Conservation (phyloP, 225 moss, liverwort and hornwort species). For the Thuidium tamariscinum region DNA sequence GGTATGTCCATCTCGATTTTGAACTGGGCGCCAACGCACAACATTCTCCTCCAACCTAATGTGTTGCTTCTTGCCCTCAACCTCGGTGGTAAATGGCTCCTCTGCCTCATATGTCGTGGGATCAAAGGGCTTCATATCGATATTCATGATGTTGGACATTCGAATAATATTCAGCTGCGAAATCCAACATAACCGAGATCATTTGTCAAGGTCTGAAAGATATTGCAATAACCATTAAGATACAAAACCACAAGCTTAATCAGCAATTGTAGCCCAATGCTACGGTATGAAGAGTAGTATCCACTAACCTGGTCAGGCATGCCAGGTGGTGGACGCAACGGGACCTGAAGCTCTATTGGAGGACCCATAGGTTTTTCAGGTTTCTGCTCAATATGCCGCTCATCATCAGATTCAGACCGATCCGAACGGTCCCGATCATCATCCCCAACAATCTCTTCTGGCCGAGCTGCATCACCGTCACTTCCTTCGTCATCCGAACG, state of each 20-base stretch:
- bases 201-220: background rate
- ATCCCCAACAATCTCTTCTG: constrained; percentile 44
- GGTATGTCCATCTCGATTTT: constrained; percentile 34
- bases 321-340: constrained; percentile 65
- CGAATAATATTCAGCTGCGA: constrained; percentile 89
- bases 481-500: constrained; percentile 77
- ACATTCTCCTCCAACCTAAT: constrained; percentile 91
- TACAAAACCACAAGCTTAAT: background rate
- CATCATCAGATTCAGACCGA: constrained; percentile 69
- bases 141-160: constrained; percentile 94
- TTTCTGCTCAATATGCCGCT: constrained; percentile 58
- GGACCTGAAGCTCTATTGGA: constrained; percentile 71
- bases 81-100: constrained; percentile 78
- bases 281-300: background rate
- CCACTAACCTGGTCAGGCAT: constrained; percentile 70
- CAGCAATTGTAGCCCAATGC: background rate
- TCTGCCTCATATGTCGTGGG: constrained; percentile 88
- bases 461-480: constrained; percentile 49
- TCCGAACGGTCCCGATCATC: constrained; percentile 47
- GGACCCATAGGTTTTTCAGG: constrained; percentile 92
- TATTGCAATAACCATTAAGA: background rate
- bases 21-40: constrained; percentile 78
- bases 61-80: constrained; percentile 80
- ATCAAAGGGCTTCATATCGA: constrained; percentile 92
- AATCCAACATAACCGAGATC: background rate